phyloP scores from a whole-genome alignment of 345 rosid species.

The Dovyalis caffra region DNA sequence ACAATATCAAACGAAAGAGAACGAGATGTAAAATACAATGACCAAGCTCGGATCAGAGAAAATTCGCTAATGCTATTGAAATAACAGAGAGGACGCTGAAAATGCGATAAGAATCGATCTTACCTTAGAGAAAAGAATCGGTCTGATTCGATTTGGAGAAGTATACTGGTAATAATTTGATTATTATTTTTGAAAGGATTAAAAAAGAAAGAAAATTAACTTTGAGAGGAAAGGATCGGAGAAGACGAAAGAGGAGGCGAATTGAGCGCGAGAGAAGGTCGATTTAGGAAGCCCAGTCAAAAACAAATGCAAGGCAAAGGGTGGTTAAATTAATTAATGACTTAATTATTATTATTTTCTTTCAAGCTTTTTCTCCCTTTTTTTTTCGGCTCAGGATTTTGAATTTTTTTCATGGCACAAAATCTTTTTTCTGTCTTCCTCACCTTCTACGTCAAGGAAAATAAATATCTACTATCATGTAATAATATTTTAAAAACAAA shows the following conservation, averaged over 20 bases:
- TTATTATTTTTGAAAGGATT: background rate
- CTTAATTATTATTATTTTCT: background rate
- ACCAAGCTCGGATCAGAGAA: constrained; percentile 20
- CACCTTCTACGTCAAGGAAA: background rate
- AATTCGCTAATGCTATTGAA: background rate
- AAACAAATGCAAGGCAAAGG: background rate
- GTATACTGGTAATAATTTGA: no score
- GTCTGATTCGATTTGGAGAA: background rate
- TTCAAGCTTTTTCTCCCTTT: background rate
- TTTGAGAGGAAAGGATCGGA: constrained; percentile 36
- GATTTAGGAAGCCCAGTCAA: constrained; percentile 31
- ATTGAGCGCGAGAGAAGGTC: constrained; percentile 49
- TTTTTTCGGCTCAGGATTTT: background rate
- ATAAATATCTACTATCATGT: background rate
- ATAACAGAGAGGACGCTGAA: background rate
- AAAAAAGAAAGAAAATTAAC: background rate
- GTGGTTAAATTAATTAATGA: background rate
- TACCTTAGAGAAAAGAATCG: constrained; percentile 18
- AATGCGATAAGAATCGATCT: background rate
- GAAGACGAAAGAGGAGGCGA: constrained; percentile 49
- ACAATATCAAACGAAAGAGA: background rate
- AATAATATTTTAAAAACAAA: background rate
- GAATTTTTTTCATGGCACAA: background rate
- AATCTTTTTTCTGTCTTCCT: background rate
- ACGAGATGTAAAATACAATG: constrained; percentile 8